Evolutionary conservation across 768 basidiomycete genomes (phyloP).

Genomic region (Trametopsis cervina): DNA sequence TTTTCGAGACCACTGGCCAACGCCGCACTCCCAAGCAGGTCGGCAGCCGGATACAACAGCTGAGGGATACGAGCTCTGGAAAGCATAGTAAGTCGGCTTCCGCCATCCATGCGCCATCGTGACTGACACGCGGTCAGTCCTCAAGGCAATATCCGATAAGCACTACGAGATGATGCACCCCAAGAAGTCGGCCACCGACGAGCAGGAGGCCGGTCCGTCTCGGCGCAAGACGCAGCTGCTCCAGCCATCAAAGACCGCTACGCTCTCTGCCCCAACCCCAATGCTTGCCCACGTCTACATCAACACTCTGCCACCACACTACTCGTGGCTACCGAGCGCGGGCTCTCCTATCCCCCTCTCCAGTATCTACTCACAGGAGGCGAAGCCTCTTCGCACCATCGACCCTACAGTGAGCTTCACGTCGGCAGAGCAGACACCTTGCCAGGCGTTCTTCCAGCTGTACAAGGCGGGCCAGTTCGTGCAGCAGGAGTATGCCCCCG

Average conservation of each 20-base stretch:
- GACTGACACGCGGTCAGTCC: slow-evolving; percentile 14
- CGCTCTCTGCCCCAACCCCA: neutral
- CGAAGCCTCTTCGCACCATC: slow-evolving; percentile 51
- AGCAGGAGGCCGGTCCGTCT: slow-evolving; percentile 6
- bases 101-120: slow-evolving; percentile 14
- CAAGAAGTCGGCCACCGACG: slow-evolving; percentile 15
- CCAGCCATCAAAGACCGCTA: neutral
- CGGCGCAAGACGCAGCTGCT: neutral
- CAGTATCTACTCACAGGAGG: slow-evolving; percentile 23
- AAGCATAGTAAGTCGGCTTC: slow-evolving; percentile 50
- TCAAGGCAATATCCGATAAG: slow-evolving; percentile 20
- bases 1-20: slow-evolving; percentile 61
- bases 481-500: slow-evolving; percentile 40
- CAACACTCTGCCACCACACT: slow-evolving; percentile 1
- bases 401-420: slow-evolving; percentile 64
- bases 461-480: slow-evolving; percentile 40
- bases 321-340: slow-evolving; percentile 5
- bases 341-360: slow-evolving; percentile 3
- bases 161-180: slow-evolving; percentile 22
- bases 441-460: slow-evolving; percentile 51
- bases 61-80: slow-evolving; percentile 67
- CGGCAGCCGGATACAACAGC: slow-evolving; percentile 72
- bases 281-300: slow-evolving; percentile 10
- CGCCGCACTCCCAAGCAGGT: slow-evolving; percentile 73
- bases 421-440: slow-evolving; percentile 39